These are phyloP conservation scores for Pyrenophora tritici-repentis DNA, from an alignment of 2,329 filamentous ascomycete species.

Conservation along the genomic window DNA sequence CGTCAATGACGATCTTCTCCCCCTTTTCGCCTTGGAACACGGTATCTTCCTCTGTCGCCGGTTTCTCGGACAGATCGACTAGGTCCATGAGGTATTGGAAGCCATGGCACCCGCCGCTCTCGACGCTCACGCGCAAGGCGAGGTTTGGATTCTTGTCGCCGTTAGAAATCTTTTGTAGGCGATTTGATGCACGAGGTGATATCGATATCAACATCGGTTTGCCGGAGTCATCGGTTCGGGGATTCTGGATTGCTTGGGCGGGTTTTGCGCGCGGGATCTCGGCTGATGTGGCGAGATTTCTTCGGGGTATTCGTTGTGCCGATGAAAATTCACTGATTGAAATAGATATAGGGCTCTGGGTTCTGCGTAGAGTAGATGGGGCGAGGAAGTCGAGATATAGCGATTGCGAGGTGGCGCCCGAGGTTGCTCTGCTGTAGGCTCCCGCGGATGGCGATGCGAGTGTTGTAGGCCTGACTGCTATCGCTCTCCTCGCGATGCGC, in stretches of 20 bases:
- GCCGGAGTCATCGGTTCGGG: conserved; percentile 79
- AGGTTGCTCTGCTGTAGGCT: conserved; percentile 26
- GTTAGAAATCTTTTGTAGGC: conserved; percentile 68
- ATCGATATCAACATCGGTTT: conserved; percentile 84
- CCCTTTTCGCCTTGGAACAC: conserved; percentile 72
- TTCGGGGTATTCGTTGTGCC: conserved; percentile 34
- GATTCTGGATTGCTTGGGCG: conserved; percentile 62
- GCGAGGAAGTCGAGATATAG: conserved; percentile 42
- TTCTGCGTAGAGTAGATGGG: conserved; percentile 18
- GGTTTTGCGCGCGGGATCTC: conserved; percentile 31
- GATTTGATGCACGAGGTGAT: conserved; percentile 72
- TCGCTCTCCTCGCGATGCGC: conserved; percentile 23
- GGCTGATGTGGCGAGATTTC: conserved; percentile 42
- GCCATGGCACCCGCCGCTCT: conserved; percentile 93
- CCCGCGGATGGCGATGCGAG: conserved; percentile 11
- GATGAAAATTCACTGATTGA: not conserved
- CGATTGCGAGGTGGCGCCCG: conserved; percentile 29
- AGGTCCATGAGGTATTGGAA: conserved; percentile 97
- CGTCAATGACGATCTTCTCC: conserved; percentile 88
- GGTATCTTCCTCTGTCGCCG: conserved; percentile 73
- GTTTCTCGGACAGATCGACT: conserved; percentile 61
- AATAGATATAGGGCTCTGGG: not conserved
- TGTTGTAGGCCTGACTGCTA: conserved; percentile 3
- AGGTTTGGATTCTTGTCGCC: conserved; percentile 71
- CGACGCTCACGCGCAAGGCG: conserved; percentile 88